Percentiles rank a stretch among this genome's conserved stretches.
phyloP scores from a whole-genome alignment of 2,329 filamentous ascomycete species.

The Penicillium sclerotiorum region DNA sequence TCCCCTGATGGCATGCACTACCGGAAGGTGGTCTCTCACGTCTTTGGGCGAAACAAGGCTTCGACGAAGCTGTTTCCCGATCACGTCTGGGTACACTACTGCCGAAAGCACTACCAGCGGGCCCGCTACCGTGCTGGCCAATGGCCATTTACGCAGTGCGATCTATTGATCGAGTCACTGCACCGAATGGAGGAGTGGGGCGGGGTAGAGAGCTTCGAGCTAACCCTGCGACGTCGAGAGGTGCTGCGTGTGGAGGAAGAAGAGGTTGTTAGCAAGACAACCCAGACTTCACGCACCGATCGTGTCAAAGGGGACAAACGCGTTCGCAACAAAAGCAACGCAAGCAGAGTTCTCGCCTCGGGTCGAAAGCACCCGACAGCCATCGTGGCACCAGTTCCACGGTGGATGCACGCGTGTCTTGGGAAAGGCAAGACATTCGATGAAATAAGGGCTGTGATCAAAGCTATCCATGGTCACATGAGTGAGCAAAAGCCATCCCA shows the following conservation, averaged over 20 bases:
- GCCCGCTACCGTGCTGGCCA: conserved; percentile 65
- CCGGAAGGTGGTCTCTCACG: conserved; percentile 77
- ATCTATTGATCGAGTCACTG: conserved; percentile 66
- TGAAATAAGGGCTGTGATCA: conserved; percentile 33
- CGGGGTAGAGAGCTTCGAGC: conserved; percentile 61
- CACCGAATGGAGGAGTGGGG: conserved; percentile 65
- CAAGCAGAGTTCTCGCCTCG: too few relatives aligned
- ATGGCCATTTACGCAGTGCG: conserved; percentile 65
- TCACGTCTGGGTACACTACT: conserved; percentile 73
- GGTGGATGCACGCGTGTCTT: conserved; percentile 32
- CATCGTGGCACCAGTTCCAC: conserved; percentile 34
- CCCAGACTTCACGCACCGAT: too few relatives aligned
- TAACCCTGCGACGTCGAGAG: conserved; percentile 40
- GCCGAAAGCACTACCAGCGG: conserved; percentile 82
- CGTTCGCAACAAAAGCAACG: background rate
- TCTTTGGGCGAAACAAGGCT: conserved; percentile 81
- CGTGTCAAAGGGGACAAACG: background rate
- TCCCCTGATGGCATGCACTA: conserved; percentile 49
- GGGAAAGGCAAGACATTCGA: conserved; percentile 32
- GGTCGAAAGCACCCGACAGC: conserved; percentile 30
- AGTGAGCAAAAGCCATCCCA: conserved; percentile 7
- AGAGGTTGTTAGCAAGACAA: conserved; percentile 48
- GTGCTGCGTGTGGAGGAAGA: conserved; percentile 58
- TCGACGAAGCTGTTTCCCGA: conserved; percentile 71
- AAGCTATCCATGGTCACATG: conserved; percentile 19